Conservation (phyloP, 805 yeast genomes). For the Sugiyamaella marilandica region DNA sequence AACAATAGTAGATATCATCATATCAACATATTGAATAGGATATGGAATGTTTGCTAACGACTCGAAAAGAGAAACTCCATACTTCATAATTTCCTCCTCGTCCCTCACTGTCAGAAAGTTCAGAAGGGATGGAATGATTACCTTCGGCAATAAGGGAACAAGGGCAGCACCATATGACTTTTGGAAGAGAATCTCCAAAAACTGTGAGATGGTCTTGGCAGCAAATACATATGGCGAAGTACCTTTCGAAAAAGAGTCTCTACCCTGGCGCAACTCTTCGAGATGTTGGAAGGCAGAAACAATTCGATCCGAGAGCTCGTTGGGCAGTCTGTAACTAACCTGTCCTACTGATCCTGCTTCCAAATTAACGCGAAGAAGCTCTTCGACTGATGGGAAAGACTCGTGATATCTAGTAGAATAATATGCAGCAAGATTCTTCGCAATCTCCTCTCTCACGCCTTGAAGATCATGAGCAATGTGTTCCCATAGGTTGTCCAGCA, state of each 20-base stretch:
- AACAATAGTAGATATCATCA: conserved; percentile 43
- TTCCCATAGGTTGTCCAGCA: conserved; percentile 43
- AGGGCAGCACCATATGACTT: conserved; percentile 52
- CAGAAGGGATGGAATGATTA: conserved; percentile 66
- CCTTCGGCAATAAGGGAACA: conserved; percentile 45
- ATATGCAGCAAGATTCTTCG: conserved; percentile 50
- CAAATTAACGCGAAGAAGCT: conserved; percentile 39
- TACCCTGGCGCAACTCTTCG: conserved; percentile 36
- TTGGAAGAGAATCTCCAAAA: conserved; percentile 51
- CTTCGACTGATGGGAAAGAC: conserved; percentile 36
- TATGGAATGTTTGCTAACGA: conserved; percentile 47
- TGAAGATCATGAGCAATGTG: conserved; percentile 62
- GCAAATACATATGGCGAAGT: conserved; percentile 52
- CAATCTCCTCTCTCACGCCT: conserved; percentile 64
- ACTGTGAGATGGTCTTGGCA: conserved; percentile 58
- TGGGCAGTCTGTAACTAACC: conserved; percentile 29
- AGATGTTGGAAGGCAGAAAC: conserved; percentile 43
- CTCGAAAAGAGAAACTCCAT: conserved; percentile 45
- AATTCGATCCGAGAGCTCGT: conserved; percentile 35
- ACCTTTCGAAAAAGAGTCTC: conserved; percentile 41
- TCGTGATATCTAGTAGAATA: conserved; percentile 42
- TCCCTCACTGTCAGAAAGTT: conserved; percentile 66
- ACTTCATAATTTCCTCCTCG: conserved; percentile 51
- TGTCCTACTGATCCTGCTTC: conserved; percentile 36
- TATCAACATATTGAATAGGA: conserved; percentile 39